These are phyloP conservation scores for Coemansia sp. DNA, from an alignment of 192 early-diverging fungal species.

Conservation along the genomic window DNA sequence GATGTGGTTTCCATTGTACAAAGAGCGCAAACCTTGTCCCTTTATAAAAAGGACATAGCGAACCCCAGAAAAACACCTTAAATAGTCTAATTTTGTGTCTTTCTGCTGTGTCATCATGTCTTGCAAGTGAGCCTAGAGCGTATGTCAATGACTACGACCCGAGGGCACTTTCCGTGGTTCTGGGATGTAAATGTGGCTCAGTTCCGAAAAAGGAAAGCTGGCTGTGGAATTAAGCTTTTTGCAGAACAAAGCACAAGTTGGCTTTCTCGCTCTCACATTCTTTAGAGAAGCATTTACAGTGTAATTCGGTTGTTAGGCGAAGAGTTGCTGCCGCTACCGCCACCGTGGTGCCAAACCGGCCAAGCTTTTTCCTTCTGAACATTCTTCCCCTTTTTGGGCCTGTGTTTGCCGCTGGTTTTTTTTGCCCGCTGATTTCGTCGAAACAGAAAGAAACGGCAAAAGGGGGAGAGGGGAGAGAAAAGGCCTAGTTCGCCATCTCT, in stretches of 20 bases:
- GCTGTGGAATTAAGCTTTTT: background rate
- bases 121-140: background rate
- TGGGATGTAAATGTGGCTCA: background rate
- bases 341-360: too few relatives aligned
- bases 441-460: background rate
- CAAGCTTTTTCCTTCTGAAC: background rate
- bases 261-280: too few relatives aligned
- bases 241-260: too few relatives aligned
- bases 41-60: background rate
- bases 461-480: background rate
- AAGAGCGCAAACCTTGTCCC: conserved; percentile 1
- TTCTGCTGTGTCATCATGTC: background rate
- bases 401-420: background rate
- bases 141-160: too few relatives aligned
- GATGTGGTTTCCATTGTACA: conserved; percentile 4
- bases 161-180: background rate
- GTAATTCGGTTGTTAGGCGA: too few relatives aligned
- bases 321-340: too few relatives aligned
- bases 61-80: background rate
- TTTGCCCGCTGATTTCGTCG: background rate
- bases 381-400: conserved; percentile 1
- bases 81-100: background rate
- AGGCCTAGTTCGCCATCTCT: background rate
- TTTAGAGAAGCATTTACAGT: too few relatives aligned
- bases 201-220: conserved; percentile 3